Evolutionary conservation across 768 basidiomycete species (phyloP), one percentile per base, ranked within the genome.

Genomic region (Suillus lakei): DNA sequence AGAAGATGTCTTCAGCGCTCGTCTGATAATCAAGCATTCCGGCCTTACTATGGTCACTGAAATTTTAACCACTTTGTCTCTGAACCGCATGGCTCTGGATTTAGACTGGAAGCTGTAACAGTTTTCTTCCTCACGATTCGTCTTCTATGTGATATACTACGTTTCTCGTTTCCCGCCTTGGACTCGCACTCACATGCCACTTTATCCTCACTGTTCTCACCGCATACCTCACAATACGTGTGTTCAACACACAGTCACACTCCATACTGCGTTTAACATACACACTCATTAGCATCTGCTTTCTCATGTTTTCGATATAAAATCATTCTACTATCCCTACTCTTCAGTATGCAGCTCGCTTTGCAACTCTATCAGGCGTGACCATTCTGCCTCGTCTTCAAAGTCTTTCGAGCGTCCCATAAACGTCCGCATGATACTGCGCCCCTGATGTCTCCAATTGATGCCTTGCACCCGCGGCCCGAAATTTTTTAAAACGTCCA

Each of bases 381-480:
- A 74, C 90, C 92, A 98, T 80, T 95, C 95, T 5, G 88, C 85
- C 75, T 98, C 93, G 60, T 96, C 96, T 76, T 91, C 92, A 68
- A 96, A 98, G 64, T 89, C 93, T 76, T 83, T 89, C 65, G 93
- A 94, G 66, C 93, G 83, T 8, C 92, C 96, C 78, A 93, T 85
- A 78, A 98, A 99, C 60, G 90, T 91, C 78, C 96, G 83, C 65
- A 98, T 85, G 64, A 98, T 83, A 66, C 94, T 96, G 62, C 91
- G 85, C 51, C 89, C 93, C 78, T 97, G 94, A 71, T 92, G 85
- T 76, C 83, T 86, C 98, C 98, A 99, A 67, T 89, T 91, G 64
- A 73, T 76, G 63, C 81, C 79, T 61, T 76, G 83, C 44, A 85
- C 85, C 62, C 85, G 83, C 58, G 93, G 90, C 2, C 97, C 96